A percentile compares a stretch with the other conserved stretches of the same genome.
phyloP scores from a whole-genome alignment of 805 yeast species.

The Cephaloascus albidus region DNA sequence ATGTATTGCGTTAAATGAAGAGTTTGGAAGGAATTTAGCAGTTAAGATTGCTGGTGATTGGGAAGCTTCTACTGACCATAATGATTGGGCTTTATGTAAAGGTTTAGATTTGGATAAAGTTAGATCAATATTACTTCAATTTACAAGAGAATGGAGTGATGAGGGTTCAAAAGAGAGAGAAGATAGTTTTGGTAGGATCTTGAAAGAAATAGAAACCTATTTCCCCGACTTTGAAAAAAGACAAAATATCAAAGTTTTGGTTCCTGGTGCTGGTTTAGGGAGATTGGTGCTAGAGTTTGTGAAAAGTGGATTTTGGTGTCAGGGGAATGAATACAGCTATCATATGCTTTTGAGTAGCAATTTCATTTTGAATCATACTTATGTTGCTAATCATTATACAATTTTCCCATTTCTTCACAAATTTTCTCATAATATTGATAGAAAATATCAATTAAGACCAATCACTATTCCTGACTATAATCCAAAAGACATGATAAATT shows the following conservation, averaged over 20 bases:
- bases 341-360: constrained; percentile 55
- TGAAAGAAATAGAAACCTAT: constrained; percentile 18
- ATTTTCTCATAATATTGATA: constrained; percentile 31
- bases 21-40: constrained; percentile 34
- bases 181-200: constrained; percentile 24
- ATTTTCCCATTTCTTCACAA: constrained; percentile 50
- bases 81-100: constrained; percentile 31
- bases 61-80: constrained; percentile 33
- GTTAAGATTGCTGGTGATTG: constrained; percentile 33
- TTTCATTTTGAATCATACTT: constrained; percentile 40
- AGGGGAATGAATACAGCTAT: constrained; percentile 59
- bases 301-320: constrained; percentile 45
- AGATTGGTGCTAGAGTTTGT: constrained; percentile 49
- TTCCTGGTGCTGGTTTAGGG: constrained; percentile 63
- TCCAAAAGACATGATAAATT: constrained; percentile 23
- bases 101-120: constrained; percentile 46
- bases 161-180: constrained; percentile 41
- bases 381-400: constrained; percentile 24
- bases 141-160: constrained; percentile 53
- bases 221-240: constrained; percentile 28
- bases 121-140: constrained; percentile 42
- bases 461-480: constrained; percentile 44
- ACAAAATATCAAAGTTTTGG: constrained; percentile 32
- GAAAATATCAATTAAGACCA: constrained; percentile 41
- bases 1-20: constrained; percentile 34